Evolutionary conservation across 108 stramenopile genomes (phyloP), one percentile per base, ranked within the genome.

Genomic region (Mediolabrus comicus): DNA sequence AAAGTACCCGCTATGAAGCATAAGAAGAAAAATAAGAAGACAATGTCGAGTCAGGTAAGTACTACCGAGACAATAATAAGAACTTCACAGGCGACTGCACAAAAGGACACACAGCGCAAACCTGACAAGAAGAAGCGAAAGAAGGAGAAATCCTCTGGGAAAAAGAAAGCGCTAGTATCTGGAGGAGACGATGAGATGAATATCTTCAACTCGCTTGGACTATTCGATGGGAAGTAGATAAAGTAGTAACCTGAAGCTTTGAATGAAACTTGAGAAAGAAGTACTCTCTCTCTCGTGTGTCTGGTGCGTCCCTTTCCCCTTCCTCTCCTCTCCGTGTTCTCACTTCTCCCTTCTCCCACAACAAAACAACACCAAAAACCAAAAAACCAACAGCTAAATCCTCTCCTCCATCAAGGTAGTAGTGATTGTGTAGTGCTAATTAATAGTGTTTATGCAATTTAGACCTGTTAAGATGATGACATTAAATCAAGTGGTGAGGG

Each of bases 161-260:
- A 53, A 28, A 77, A 65, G 51, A 57, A 43, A 36, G 57, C 62
- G 58, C 71, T 80, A 4, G 30, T 72, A 33, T 24, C 43, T 35
- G 78, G 71, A n/a, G 78, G 71, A 5, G 26, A 67, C 26, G 78
- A 72, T 58, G 78, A 79, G 53, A 53, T 79, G 58, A 59, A 58
- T 26, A 79, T 79, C 56, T 71, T 79, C 19, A 65, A 59, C 3
- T 79, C 78, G 6, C 59, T 79, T 53, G 65, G 71, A 56, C 53
- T 75, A 12, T 31, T 63, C 55, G 54, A 56, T 32, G 70, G 29
- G 57, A 38, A 8, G 43, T 4, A 46, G 8, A 22, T 9, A 5
- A 16, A 17, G 41, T 5, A 43, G n/a, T n/a, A n/a, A n/a, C n/a
- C n/a, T n/a, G n/a, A 16, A 16, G 16, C 22, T 22, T 2, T 8